Conservation (phyloP, 2,329 filamentous ascomycete genomes). For the Beauveria medogensis region DNA sequence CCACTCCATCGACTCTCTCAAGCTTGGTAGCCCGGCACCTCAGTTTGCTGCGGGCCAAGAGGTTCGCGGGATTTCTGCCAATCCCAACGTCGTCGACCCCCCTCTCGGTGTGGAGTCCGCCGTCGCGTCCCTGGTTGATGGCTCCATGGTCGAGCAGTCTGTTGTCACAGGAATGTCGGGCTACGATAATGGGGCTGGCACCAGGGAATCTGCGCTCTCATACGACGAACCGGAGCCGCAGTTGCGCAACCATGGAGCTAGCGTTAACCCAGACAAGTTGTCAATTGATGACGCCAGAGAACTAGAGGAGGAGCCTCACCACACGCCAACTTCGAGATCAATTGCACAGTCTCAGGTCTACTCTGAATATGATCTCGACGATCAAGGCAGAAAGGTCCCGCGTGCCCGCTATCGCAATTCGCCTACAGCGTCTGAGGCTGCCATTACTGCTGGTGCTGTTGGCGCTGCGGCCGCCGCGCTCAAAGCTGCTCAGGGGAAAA, state of each 20-base stretch:
- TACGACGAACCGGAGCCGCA: conserved; percentile 21
- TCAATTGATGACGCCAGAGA: conserved; percentile 32
- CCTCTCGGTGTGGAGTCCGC: conserved; percentile 74
- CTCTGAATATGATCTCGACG: conserved; percentile 49
- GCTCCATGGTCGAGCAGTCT: conserved; percentile 61
- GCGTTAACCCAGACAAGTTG: conserved; percentile 35
- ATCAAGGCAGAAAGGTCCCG: conserved; percentile 48
- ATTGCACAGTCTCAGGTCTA: conserved; percentile 38
- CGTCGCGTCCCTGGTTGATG: conserved; percentile 78
- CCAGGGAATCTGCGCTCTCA: conserved; percentile 28
- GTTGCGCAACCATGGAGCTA: conserved; percentile 27
- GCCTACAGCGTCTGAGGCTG: conserved; percentile 48
- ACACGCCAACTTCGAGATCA: conserved; percentile 31
- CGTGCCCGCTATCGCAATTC: conserved; percentile 37
- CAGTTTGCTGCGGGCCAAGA: conserved; percentile 58
- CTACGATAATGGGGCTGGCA: conserved; percentile 33
- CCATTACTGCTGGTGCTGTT: conserved; percentile 49
- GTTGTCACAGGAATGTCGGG: conserved; percentile 56
- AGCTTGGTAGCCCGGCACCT: conserved; percentile 31
- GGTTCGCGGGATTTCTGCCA: conserved; percentile 62
- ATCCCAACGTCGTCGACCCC: conserved; percentile 67
- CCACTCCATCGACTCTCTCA: conserved; percentile 25
- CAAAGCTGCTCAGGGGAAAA: conserved; percentile 40
- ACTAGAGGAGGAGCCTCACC: conserved; percentile 29
- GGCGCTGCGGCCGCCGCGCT: conserved; percentile 44